Evolutionary conservation across 23 red algal genomes (phyloP), one percentile per base, ranked within the genome.

Genomic region (Gracilaria caudata): DNA sequence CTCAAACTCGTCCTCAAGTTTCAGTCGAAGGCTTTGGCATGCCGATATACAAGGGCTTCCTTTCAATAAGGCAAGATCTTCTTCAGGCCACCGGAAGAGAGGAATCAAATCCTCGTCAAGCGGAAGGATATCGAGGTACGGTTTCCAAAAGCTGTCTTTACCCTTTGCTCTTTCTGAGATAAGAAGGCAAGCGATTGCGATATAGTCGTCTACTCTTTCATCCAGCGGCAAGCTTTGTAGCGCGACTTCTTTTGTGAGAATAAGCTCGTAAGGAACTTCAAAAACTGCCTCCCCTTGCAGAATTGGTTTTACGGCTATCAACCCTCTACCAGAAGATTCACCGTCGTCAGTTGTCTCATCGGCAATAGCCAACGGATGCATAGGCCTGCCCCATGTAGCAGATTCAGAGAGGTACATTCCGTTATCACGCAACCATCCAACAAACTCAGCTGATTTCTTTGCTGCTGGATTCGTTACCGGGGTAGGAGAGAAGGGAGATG

Each of bases 271-370:
- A 3, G 96, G 96, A 51, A 98, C 79, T 70, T 98, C 82, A 51
- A 98, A 95, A 63, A 98, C n/a, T 7, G 86, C 41, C 77, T 98
- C 96, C 41, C 96, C 92, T n/a, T 93, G 82, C 32, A 80, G 51
- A 53, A 98, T 88, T 10, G 59, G 84, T 60, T 92, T 87, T 13
- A 72, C 23, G 7, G 96, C 92, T 20, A 98, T 54, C 29, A 98
- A 57, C 11, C 96, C 96, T 23, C 96, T 85, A 13, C 96, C 96
- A 24, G 77, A 88, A 35, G 54, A 58, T 72, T 98, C 96, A 2
- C 88, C 88, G 34, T 98, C 96, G 32, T 95, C 93, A 9, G 81
- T 92, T 4, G 96, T 98, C 47, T 95, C 92, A 57, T 98, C 82
- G 4, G 96, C 90, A 78, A 98, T 90, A 19, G 83, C 86, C 38